A percentile compares a stretch with the other conserved stretches of the same genome.
Evolutionary conservation across 2,329 filamentous ascomycete species (phyloP).

Genomic region (Penicillium sp.): DNA sequence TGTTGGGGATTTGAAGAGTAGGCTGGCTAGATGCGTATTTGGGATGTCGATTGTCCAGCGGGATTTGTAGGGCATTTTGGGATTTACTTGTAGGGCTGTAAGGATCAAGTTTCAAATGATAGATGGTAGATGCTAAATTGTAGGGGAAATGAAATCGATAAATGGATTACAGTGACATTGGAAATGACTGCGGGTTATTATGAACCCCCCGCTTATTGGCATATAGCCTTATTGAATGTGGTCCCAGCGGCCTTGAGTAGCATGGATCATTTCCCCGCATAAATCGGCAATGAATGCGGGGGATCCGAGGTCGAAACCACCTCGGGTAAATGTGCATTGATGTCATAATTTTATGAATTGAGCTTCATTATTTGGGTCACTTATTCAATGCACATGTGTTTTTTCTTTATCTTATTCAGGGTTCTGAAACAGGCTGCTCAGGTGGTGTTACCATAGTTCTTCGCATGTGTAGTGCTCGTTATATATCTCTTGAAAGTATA

Average conservation of each 20-base stretch:
- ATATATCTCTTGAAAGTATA: too few relatives aligned
- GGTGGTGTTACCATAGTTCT: too few relatives aligned
- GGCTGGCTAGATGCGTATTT: conserved; percentile 39
- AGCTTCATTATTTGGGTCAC: too few relatives aligned
- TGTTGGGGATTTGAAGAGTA: conserved; percentile 53
- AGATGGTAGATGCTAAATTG: neutral
- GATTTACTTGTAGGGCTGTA: neutral
- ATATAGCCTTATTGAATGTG: neutral
- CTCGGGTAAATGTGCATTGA: neutral
- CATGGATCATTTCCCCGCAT: conserved; percentile 9
- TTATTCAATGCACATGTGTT: too few relatives aligned
- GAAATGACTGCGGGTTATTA: neutral
- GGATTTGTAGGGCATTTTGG: conserved; percentile 54
- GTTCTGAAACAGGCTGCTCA: too few relatives aligned
- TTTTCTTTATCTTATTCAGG: too few relatives aligned
- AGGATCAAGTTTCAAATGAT: neutral
- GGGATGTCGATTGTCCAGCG: conserved; percentile 51
- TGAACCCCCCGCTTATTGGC: neutral
- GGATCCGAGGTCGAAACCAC: conserved; percentile 7
- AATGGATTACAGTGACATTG: neutral
- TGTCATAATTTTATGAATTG: neutral
- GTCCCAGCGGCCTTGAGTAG: neutral
- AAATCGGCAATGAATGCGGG: conserved; percentile 21
- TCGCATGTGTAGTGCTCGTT: too few relatives aligned
- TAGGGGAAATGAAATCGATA: neutral